Percentiles rank a stretch among this genome's conserved stretches.
phyloP scores from a whole-genome alignment of 192 early-diverging fungal species.

The Linnemannia schmuckeri region DNA sequence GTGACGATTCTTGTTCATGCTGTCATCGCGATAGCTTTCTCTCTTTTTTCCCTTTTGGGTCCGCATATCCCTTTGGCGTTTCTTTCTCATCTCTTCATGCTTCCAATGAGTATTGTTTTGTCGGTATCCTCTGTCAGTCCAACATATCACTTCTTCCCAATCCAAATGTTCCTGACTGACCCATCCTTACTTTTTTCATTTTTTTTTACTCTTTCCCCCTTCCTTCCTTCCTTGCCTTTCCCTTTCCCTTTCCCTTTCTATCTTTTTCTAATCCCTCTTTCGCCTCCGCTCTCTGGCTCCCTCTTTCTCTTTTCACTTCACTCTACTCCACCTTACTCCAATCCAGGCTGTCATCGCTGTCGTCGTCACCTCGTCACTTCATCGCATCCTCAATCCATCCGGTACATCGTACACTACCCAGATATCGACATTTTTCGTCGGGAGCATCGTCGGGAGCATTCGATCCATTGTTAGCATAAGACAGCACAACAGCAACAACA shows the following conservation, averaged over 20 bases:
- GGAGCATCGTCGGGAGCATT: background rate
- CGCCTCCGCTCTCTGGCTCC: background rate
- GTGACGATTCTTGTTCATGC: constrained; percentile 31
- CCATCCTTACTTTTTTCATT: constrained; percentile 3
- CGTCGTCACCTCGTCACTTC: background rate
- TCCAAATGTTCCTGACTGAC: constrained; percentile 32
- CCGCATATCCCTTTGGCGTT: background rate
- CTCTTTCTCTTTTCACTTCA: background rate
- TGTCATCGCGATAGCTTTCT: background rate
- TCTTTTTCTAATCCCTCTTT: constrained; percentile 2
- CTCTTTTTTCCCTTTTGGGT: background rate
- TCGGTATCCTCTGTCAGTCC: background rate
- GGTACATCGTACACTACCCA: background rate
- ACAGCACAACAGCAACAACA: background rate
- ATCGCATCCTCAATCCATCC: background rate
- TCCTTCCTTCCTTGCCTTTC: background rate
- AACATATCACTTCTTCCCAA: constrained; percentile 25
- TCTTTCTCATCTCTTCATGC: background rate
- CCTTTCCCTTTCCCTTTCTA: background rate
- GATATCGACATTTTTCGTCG: background rate
- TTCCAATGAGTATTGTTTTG: background rate
- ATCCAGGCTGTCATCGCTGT: background rate
- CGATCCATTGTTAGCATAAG: background rate
- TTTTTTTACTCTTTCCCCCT: background rate
- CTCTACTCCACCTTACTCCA: background rate